Evolutionary conservation across 1,284 basidiomycete genomes (phyloP).

Genomic region (Vanrija pseudolonga): DNA sequence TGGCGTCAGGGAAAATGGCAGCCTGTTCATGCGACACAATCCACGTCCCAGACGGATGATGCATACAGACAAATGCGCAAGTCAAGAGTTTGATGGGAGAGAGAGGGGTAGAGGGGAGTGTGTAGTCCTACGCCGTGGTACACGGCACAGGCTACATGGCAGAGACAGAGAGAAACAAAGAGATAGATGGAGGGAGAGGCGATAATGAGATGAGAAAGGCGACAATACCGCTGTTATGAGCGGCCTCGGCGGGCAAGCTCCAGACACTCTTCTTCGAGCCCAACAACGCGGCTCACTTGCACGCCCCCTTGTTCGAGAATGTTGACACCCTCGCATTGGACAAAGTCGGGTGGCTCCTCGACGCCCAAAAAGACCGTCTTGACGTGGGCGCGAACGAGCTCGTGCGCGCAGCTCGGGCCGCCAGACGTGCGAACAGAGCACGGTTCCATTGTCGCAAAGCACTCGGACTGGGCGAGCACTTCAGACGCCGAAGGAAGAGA

Average conservation of each 20-base stretch:
- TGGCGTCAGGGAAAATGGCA: too few relatives aligned
- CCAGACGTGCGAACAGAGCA: constrained; percentile 89
- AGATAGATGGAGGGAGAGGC: neutral
- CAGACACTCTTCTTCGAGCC: constrained; percentile 67
- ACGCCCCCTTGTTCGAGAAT: constrained; percentile 72
- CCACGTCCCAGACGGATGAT: constrained; percentile 1
- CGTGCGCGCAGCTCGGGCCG: constrained; percentile 78
- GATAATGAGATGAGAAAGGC: neutral
- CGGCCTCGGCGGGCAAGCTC: constrained; percentile 62
- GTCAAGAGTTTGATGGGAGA: neutral
- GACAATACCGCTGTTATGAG: neutral
- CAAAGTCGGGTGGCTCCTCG: constrained; percentile 91
- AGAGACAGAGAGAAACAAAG: neutral
- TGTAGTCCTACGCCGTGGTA: neutral
- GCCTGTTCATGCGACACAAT: neutral
- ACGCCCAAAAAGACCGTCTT: constrained; percentile 83
- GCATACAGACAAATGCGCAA: constrained; percentile 5
- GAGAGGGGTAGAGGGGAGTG: neutral
- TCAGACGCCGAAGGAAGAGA: constrained; percentile 8
- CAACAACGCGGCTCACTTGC: constrained; percentile 68
- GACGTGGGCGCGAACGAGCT: constrained; percentile 70
- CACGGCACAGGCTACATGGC: neutral
- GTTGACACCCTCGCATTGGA: constrained; percentile 81
- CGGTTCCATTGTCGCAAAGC: constrained; percentile 94
- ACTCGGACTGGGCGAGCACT: constrained; percentile 44